Evolutionary conservation across 129 eudicot genomes (phyloP).

Genomic region (Tagetes erecta): DNA sequence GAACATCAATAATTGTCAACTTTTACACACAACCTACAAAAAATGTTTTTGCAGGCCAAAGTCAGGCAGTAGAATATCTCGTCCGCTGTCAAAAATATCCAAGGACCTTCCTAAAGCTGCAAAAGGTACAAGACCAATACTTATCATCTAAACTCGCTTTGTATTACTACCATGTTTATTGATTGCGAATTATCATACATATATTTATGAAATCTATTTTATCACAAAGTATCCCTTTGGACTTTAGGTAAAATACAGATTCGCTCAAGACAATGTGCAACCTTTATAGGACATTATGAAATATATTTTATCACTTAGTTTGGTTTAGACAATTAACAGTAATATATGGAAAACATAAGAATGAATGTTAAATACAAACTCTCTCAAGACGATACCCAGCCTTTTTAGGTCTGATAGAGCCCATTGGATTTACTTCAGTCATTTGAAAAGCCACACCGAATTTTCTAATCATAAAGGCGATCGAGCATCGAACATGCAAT

Average conservation of each 20-base stretch:
- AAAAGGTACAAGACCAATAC: slow-evolving; percentile 38
- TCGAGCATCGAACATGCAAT: background rate
- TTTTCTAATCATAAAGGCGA: background rate
- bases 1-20: background rate
- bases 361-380: background rate
- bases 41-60: slow-evolving; percentile 44
- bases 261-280: too few relatives aligned
- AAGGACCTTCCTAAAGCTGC: slow-evolving; percentile 41
- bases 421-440: background rate
- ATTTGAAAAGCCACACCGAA: background rate
- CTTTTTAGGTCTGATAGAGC: background rate
- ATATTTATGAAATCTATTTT: background rate
- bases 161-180: background rate
- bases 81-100: slow-evolving; percentile 37
- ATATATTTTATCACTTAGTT: background rate
- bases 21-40: background rate
- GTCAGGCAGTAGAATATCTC: slow-evolving; percentile 41
- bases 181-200: background rate
- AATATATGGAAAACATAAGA: background rate
- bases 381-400: background rate
- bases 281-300: too few relatives aligned
- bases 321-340: background rate
- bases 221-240: background rate
- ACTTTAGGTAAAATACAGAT: background rate
- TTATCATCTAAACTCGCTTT: slow-evolving; percentile 16